phyloP scores from a whole-genome alignment of 2,329 filamentous ascomycete species.

The Gliomastix tumulicola region DNA sequence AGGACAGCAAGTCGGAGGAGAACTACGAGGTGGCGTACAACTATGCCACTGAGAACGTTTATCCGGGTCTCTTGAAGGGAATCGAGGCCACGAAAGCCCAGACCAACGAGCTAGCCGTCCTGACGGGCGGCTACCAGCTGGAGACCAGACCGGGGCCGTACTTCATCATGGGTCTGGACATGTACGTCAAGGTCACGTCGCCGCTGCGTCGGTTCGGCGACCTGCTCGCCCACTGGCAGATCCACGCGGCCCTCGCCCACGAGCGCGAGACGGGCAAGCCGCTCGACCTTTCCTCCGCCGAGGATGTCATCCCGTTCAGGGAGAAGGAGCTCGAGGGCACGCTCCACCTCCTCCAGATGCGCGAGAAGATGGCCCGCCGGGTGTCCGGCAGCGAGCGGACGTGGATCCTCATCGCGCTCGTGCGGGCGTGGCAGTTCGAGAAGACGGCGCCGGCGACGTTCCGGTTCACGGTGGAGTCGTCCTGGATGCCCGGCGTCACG shows the following conservation, averaged over 20 bases:
- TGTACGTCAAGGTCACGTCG: conserved; percentile 58
- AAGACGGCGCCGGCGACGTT: conserved; percentile 38
- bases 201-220: conserved; percentile 60
- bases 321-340: conserved; percentile 30
- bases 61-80: conserved; percentile 20
- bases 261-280: conserved; percentile 25
- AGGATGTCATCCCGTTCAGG: conserved; percentile 38
- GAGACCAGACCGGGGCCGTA: conserved; percentile 47
- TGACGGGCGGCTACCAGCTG: conserved; percentile 43
- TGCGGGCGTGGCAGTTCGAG: conserved; percentile 54
- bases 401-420: conserved; percentile 53
- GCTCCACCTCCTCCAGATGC: conserved; percentile 43
- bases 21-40: conserved; percentile 27
- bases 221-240: conserved; percentile 60
- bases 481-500: conserved; percentile 22
- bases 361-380: conserved; percentile 41
- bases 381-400: conserved; percentile 37
- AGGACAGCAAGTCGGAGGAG: conserved; percentile 32
- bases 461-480: conserved; percentile 35
- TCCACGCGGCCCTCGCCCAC: conserved; percentile 48
- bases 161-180: conserved; percentile 49
- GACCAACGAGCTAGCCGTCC: conserved; percentile 15
- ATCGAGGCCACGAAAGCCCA: conserved; percentile 23
- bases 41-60: conserved; percentile 24
- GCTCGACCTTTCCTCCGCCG: conserved; percentile 20